Evolutionary conservation across 495 filamentous ascomycete species (phyloP), one percentile per base, ranked within the genome.

Genomic region (Xylaria palmicola): DNA sequence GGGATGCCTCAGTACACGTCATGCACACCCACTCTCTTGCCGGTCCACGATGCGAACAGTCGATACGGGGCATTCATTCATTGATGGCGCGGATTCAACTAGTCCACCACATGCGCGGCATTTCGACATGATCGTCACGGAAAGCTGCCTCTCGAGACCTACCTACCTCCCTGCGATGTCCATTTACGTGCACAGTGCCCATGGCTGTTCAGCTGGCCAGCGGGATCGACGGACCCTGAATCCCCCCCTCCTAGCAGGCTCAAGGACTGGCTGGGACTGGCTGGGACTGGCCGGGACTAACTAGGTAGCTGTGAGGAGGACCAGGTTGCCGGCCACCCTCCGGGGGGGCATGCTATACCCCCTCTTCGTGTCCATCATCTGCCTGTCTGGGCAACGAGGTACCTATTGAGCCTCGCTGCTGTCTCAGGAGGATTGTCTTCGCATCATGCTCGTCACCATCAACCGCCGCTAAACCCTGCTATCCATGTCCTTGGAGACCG

Each of bases 1-100:
- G 3, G 34, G 52, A 55, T 56, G 53, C 53, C 53, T 56, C 53
- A 53, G 50, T 53, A 53, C 50, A 32, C 50, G 50, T 53, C 50
- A 53, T 29, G 36, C 32, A 37, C 37, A n/a, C 30, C 50, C 50
- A 53, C 50, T 6, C n/a, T n/a, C n/a, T n/a, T n/a, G n/a, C n/a
- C n/a, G n/a, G n/a, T n/a, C n/a, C n/a, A n/a, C n/a, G n/a, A n/a
- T n/a, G 19, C 4, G 40, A 43, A 22, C 45, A 17, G 22, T 32
- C 29, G n/a, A 51, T 51, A 29, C 48, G 48, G 27, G 48, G 22
- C 48, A 34, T 51, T 34, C 9, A 17, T n/a, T n/a, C n/a, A n/a
- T n/a, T n/a, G n/a, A n/a, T n/a, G n/a, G n/a, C n/a, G n/a, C n/a
- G n/a, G n/a, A n/a, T n/a, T n/a, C n/a, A n/a, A n/a, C n/a, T n/a